Percentiles rank a stretch among this genome's conserved stretches.
These are phyloP conservation scores for Catunica adiposa DNA, from an alignment of 2,329 filamentous ascomycete genomes.

Conservation along the genomic window DNA sequence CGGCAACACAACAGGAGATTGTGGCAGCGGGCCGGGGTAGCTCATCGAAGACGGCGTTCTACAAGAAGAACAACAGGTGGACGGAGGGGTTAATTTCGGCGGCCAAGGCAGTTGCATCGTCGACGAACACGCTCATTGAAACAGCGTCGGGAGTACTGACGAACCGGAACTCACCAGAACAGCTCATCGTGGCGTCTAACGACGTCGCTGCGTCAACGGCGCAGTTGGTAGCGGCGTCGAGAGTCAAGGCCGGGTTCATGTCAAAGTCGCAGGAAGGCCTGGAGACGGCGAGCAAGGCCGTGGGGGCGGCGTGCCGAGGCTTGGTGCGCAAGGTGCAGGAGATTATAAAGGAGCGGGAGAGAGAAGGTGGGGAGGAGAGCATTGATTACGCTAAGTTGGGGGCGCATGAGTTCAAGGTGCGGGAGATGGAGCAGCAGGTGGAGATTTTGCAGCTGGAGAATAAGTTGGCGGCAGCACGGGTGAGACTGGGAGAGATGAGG, in stretches of 20 bases:
- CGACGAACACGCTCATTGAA: slow-evolving; percentile 93
- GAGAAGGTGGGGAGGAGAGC: slow-evolving; percentile 57
- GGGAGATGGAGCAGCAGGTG: slow-evolving; percentile 99
- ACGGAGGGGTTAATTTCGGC: slow-evolving; percentile 95
- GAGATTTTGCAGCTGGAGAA: slow-evolving; percentile 96
- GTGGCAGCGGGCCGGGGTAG: slow-evolving; percentile 81
- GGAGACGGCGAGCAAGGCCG: slow-evolving; percentile 81
- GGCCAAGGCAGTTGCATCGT: slow-evolving; percentile 84
- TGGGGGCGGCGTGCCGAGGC: slow-evolving; percentile 71
- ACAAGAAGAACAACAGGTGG: slow-evolving; percentile 99
- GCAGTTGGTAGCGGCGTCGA: slow-evolving; percentile 84
- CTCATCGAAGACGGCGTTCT: slow-evolving; percentile 80
- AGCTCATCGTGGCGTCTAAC: slow-evolving; percentile 94
- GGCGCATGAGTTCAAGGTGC: slow-evolving; percentile 92
- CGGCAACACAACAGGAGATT: slow-evolving; percentile 86
- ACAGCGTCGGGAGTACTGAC: slow-evolving; percentile 92
- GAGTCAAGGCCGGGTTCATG: slow-evolving; percentile 97
- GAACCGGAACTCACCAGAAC: slow-evolving; percentile 81
- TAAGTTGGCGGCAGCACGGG: slow-evolving; percentile 57
- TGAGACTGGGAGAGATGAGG: slow-evolving; percentile 87
- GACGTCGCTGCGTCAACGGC: slow-evolving; percentile 92
- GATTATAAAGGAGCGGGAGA: slow-evolving; percentile 75
- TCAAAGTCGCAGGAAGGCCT: slow-evolving; percentile 87
- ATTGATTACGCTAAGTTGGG: slow-evolving; percentile 81
- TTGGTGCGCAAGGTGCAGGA: slow-evolving; percentile 86